Conservation (phyloP, 805 yeast genomes). For the Candida yuanshanica region DNA sequence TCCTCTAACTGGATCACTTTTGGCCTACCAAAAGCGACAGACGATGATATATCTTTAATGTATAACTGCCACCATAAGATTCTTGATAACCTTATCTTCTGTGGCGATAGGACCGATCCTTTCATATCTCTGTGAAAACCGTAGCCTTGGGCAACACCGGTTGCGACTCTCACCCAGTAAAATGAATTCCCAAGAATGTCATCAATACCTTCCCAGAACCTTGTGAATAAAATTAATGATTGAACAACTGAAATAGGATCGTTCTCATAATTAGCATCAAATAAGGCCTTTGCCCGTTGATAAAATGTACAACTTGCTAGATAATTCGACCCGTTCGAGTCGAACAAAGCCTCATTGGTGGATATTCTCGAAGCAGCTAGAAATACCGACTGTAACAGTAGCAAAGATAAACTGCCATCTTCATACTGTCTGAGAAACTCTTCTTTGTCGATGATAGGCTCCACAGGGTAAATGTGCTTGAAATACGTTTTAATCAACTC, state of each 20-base stretch:
- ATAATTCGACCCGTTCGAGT: slow-evolving; percentile 39
- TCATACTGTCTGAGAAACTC: slow-evolving; percentile 55
- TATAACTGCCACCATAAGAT: slow-evolving; percentile 76
- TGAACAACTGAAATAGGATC: slow-evolving; percentile 61
- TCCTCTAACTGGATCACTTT: slow-evolving; percentile 62
- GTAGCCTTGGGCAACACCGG: slow-evolving; percentile 65
- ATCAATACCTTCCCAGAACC: slow-evolving; percentile 72
- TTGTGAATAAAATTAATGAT: slow-evolving; percentile 54
- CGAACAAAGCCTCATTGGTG: slow-evolving; percentile 45
- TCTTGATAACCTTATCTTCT: slow-evolving; percentile 48
- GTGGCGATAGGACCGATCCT: slow-evolving; percentile 30
- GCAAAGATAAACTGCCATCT: slow-evolving; percentile 51
- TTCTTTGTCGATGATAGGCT: slow-evolving; percentile 62
- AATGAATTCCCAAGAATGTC: slow-evolving; percentile 60
- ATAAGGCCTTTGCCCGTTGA: slow-evolving; percentile 68
- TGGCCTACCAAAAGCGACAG: slow-evolving; percentile 74
- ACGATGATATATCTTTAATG: slow-evolving; percentile 61
- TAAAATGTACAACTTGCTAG: slow-evolving; percentile 55
- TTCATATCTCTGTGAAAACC: slow-evolving; percentile 63
- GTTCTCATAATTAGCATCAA: slow-evolving; percentile 61
- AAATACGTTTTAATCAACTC: slow-evolving; percentile 61
- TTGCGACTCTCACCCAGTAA: slow-evolving; percentile 67
- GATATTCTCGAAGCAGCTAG: slow-evolving; percentile 64
- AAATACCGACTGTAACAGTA: slow-evolving; percentile 62
- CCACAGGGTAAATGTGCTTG: slow-evolving; percentile 56